Percentiles rank a stretch among this genome's conserved stretches.
Evolutionary conservation across 2,329 filamentous ascomycete genomes (phyloP).

Genomic region (Fusarium oligoseptatum): DNA sequence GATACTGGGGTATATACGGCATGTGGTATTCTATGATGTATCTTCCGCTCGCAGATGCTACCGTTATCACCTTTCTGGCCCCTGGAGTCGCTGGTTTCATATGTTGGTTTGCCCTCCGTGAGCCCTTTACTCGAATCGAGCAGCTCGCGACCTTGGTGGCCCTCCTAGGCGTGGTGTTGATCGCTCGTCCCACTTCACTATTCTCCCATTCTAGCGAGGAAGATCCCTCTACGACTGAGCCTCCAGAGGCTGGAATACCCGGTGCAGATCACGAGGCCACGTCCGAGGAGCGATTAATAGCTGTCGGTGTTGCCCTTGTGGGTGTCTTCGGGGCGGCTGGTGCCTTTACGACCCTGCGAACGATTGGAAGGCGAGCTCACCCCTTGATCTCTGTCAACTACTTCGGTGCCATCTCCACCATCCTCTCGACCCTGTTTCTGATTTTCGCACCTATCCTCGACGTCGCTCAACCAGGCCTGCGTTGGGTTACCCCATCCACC

Average conservation of each 20-base stretch:
- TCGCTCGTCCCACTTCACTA: conserved; percentile 77
- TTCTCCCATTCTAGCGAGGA: conserved; percentile 53
- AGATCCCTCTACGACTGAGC: conserved; percentile 37
- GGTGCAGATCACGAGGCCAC: conserved; percentile 59
- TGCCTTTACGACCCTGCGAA: conserved; percentile 81
- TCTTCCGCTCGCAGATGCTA: conserved; percentile 87
- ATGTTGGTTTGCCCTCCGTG: conserved; percentile 79
- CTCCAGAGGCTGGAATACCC: conserved; percentile 41
- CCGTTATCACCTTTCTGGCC: conserved; percentile 88
- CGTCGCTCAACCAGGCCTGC: conserved; percentile 61
- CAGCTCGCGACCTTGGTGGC: conserved; percentile 82
- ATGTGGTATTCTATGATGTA: conserved; percentile 79
- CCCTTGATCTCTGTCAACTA: conserved; percentile 89
- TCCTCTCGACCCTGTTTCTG: conserved; percentile 75
- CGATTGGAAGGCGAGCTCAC: conserved; percentile 84
- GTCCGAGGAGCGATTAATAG: conserved; percentile 74
- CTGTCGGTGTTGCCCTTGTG: conserved; percentile 78
- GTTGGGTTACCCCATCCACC: conserved; percentile 57
- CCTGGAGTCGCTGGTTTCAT: conserved; percentile 84
- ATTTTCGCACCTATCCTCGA: conserved; percentile 61
- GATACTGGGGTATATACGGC: conserved; percentile 84
- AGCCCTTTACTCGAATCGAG: conserved; percentile 83
- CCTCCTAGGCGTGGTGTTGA: conserved; percentile 83
- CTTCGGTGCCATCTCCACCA: conserved; percentile 78
- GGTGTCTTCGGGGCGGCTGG: conserved; percentile 82